These are phyloP conservation scores for Fulvia fulva DNA, from an alignment of 2,329 filamentous ascomycete species.

Conservation along the genomic window DNA sequence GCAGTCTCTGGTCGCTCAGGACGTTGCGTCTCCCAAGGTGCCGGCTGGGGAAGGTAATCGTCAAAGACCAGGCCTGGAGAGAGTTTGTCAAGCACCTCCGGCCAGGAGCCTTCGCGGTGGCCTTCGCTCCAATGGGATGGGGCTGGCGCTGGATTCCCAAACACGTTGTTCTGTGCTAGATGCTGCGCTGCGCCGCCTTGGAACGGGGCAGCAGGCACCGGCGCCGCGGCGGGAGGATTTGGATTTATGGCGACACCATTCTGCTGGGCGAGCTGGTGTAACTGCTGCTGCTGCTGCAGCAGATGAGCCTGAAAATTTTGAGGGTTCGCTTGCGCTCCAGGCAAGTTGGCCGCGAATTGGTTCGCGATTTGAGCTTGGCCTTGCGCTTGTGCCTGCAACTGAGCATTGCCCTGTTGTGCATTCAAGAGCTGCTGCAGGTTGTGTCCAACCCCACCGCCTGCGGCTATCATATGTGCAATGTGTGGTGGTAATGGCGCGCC, in stretches of 20 bases:
- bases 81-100: conserved; percentile 46
- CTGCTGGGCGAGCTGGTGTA: background rate
- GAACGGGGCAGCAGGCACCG: background rate
- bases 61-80: conserved; percentile 46
- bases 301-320: background rate
- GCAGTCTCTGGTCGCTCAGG: conserved; percentile 29
- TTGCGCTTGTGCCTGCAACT: background rate
- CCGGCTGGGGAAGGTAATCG: conserved; percentile 36
- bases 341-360: background rate
- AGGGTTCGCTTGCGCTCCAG: background rate
- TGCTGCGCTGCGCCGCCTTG: background rate
- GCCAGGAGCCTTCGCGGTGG: conserved; percentile 48
- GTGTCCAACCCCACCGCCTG: background rate
- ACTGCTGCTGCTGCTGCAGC: background rate
- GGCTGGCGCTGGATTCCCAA: background rate
- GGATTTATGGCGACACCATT: background rate
- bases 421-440: background rate
- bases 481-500: conserved; percentile 13
- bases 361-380: background rate
- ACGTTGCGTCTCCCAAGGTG: conserved; percentile 27
- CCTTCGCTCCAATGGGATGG: conserved; percentile 33
- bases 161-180: background rate
- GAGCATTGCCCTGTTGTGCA: background rate
- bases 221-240: background rate
- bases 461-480: conserved; percentile 11